Evolutionary conservation across 179 eudicot genomes (phyloP).

Genomic region (Beta corolliflora): DNA sequence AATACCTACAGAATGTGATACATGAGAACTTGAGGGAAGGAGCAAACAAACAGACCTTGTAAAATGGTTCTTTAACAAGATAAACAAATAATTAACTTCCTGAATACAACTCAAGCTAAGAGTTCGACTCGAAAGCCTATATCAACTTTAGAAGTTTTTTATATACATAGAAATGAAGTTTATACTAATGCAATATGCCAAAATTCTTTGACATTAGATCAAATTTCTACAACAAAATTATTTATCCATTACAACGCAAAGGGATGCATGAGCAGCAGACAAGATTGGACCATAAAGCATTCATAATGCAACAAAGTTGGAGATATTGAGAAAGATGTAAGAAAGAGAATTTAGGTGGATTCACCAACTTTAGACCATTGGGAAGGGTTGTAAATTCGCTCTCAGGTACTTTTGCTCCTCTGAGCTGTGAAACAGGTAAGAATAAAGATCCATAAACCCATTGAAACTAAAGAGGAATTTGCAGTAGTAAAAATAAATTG

Average conservation of each 20-base stretch:
- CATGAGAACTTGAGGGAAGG: conserved; percentile 16
- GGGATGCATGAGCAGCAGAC: background rate
- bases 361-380: conserved; percentile 88
- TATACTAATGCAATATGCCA: background rate
- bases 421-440: conserved; percentile 58
- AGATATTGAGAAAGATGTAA: background rate
- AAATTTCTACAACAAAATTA: background rate
- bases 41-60: background rate
- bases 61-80: background rate
- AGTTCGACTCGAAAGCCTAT: background rate
- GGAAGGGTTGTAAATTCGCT: conserved; percentile 75
- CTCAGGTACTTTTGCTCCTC: conserved; percentile 84
- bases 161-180: background rate
- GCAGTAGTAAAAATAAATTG: background rate
- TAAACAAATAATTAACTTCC: background rate
- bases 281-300: conserved; percentile 9
- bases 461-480: background rate
- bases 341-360: background rate
- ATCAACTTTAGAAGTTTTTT: background rate
- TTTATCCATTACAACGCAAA: background rate
- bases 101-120: background rate
- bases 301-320: background rate
- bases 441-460: background rate
- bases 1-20: conserved; percentile 56
- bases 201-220: background rate